Percentiles rank a stretch among this genome's conserved stretches.
These are phyloP conservation scores for Entoloma clypeatum DNA, from an alignment of 1,284 basidiomycete species.

Conservation along the genomic window DNA sequence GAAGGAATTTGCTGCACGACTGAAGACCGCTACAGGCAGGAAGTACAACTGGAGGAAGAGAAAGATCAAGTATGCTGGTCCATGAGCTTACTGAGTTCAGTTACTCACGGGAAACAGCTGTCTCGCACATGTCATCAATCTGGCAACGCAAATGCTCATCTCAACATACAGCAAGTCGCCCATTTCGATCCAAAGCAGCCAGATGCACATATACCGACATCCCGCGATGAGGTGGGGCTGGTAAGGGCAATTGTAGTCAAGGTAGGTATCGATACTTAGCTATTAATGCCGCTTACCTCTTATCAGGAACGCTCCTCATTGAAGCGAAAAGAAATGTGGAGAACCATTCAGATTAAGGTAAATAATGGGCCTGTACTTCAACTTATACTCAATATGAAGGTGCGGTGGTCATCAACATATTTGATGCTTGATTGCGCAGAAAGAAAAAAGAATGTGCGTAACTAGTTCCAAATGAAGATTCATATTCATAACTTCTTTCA, in stretches of 20 bases:
- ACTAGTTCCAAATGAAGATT: too few species aligned
- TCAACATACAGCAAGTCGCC: too few species aligned
- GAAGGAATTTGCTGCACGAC: neutral
- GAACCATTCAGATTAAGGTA: conserved; percentile 16
- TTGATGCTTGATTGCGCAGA: conserved; percentile 18
- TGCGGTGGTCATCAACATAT: conserved; percentile 23
- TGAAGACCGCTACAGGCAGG: neutral
- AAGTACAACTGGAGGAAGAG: neutral
- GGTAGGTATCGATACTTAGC: conserved; percentile 8
- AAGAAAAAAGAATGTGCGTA: conserved; percentile 4
- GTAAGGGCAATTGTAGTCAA: conserved; percentile 19
- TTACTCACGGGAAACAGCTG: conserved; percentile 1
- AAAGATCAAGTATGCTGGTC: neutral
- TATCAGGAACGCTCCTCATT: conserved; percentile 23
- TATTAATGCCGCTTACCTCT: too few species aligned
- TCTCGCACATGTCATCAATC: conserved; percentile 2
- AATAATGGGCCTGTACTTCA: too few species aligned
- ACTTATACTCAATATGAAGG: conserved; percentile 23
- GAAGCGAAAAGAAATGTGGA: conserved; percentile 21
- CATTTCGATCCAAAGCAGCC: conserved; percentile 1
- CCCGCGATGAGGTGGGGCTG: conserved; percentile 20
- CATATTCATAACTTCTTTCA: too few species aligned
- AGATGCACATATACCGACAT: neutral
- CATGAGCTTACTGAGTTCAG: neutral
- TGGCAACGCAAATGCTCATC: too few species aligned